phyloP scores from a whole-genome alignment of 495 filamentous ascomycete genomes.

The Lentithecium fluviatile region DNA sequence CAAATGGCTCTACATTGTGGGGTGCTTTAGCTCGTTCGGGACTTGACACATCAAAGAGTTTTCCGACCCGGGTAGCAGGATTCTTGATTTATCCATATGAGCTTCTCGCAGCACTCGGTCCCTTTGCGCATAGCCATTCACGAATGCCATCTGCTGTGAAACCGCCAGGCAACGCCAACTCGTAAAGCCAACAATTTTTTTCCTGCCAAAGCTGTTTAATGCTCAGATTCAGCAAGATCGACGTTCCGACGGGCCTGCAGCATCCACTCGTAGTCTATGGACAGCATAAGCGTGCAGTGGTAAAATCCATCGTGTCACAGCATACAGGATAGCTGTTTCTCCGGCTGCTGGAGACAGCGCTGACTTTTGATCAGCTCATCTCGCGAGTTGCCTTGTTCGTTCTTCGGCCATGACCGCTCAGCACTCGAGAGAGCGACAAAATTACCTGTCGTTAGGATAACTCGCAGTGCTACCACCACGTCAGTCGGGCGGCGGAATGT shows the following conservation, averaged over 20 bases:
- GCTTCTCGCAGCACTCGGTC: background rate
- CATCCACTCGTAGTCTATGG: background rate
- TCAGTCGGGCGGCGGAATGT: too few species aligned
- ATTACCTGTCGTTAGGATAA: too few species aligned
- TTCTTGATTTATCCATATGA: constrained; percentile 30
- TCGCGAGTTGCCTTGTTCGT: too few species aligned
- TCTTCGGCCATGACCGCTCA: too few species aligned
- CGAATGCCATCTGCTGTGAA: background rate
- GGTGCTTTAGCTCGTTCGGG: constrained; percentile 20
- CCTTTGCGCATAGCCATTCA: background rate
- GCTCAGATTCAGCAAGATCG: constrained; percentile 4
- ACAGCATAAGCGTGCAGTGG: too few species aligned
- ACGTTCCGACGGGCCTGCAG: background rate
- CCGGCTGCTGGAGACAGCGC: too few species aligned
- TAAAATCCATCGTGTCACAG: too few species aligned
- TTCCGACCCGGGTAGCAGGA: constrained; percentile 17
- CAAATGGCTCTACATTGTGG: constrained; percentile 16
- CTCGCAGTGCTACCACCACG: too few species aligned
- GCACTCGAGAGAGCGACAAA: too few species aligned
- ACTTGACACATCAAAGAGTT: background rate
- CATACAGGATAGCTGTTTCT: too few species aligned
- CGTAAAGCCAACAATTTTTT: background rate
- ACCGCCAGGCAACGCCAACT: background rate
- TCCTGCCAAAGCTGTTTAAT: background rate
- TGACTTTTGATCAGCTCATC: too few species aligned